Evolutionary conservation across 805 yeast species (phyloP), one percentile per base, ranked within the genome.

Genomic region (Hanseniaspora lachancei): DNA sequence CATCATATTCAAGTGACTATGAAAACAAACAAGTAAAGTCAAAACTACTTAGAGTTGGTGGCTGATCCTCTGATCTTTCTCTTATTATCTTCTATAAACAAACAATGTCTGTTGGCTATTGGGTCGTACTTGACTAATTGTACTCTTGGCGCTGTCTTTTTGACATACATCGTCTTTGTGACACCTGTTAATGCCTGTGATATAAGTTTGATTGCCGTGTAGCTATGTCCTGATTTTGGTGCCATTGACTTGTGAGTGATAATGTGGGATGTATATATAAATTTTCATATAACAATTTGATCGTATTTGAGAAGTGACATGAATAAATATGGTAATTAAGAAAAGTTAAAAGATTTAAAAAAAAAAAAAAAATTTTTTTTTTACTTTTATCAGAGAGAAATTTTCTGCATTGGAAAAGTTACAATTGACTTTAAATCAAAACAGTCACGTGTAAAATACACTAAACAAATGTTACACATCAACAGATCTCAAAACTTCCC

Each of bases 121-220:
- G 96, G 95, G 66, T 88, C 96, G 65, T 88, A 88, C 63, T 93
- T 78, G 35, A 89, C 83, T 65, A 88, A 93, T 49, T 80, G 81
- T 59, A 91, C 81, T 57, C 79, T 74, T 49, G 86, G 86, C 3
- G 95, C 81, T 54, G 86, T 81, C 73, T 96, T 82, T 50, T 89
- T 93, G 48, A 89, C 79, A 52, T 81, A 74, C 61, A 89, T 79
- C 67, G 89, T 83, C 66, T 95, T 81, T 66, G 81, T 80, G 69
- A 76, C 86, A 1, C 97, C 97, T 0, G 97, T 89, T 62, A 84
- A 79, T 18, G 97, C 97, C 2, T 93, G 77, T 1, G 97, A 91
- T 2, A 89, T 74, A 60, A 91, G 77, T 69, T 88, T 87, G 57
- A 91, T 84, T 65, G 89, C 81, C 4, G 95, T 84, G 39, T 53